Evolutionary conservation across 2,329 filamentous ascomycete genomes (phyloP), one percentile per base, ranked within the genome.

Genomic region (Cercospora citrullina): DNA sequence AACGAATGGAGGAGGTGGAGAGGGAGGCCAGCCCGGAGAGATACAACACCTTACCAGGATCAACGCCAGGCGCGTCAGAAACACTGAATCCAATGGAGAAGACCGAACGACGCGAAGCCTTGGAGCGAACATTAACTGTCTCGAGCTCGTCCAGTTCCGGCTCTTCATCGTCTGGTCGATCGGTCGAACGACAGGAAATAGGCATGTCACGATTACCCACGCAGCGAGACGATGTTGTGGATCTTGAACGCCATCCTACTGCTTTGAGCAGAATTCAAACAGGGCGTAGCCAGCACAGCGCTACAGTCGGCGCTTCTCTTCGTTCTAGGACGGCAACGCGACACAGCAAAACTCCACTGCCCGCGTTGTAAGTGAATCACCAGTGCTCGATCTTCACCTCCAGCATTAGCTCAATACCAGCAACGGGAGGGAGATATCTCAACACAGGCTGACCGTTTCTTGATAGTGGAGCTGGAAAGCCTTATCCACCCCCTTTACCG

Each of bases 231-330:
- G 75, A 78, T 9, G 70, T 70, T 16, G 30, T 21, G n/a, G 78
- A 80, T 51, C 84, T 92, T 48, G 90, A 92, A 77, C 84, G 89
- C 68, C 86, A 92, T 72, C 86, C 87, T n/a, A 92, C 90, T 14
- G 89, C 87, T 63, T 81, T 94, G 69, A 88, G 86, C 76, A 87
- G 91, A 39, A 92, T 94, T 71, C 86, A 90, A 23, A 93, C 91
- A 4, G 86, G 87, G 30, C 81, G 87, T 63, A 90, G 87, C 72
- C 91, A 93, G 78, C 90, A 93, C 78, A 87, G 84, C 71, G 85
- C 81, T 62, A 94, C 91, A 2, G 91, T 94, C 12, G 91, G 91
- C 61, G 78, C 78, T 12, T 71, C 76, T 71, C 66, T 82, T 7
- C 83, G 80, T 61, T 82, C 81, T 16, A 76, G 77, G 18, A 74